A percentile compares a stretch with the other conserved stretches of the same genome.
phyloP scores from a whole-genome alignment of 805 yeast species.

The Saccharomycopsis capsularis region DNA sequence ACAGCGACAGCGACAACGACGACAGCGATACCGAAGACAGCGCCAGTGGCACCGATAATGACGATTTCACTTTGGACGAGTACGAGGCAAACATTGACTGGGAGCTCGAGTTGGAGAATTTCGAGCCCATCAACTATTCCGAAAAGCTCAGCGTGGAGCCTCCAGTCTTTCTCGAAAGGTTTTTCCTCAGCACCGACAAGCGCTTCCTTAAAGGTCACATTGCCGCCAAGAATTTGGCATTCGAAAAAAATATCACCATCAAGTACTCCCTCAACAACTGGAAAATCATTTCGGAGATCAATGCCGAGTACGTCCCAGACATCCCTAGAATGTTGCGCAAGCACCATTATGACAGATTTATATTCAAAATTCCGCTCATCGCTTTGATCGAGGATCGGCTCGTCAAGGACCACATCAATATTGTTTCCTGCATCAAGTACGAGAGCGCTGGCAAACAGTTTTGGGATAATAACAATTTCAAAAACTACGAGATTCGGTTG shows the following conservation, averaged over 20 bases:
- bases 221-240: constrained; percentile 71
- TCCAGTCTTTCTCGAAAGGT: constrained; percentile 57
- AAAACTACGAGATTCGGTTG: constrained; percentile 47
- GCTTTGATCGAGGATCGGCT: constrained; percentile 32
- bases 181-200: constrained; percentile 53
- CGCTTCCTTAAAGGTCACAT: constrained; percentile 61
- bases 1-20: constrained; percentile 20
- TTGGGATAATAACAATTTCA: constrained; percentile 71
- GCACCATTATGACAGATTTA: constrained; percentile 61
- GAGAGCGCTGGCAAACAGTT: constrained; percentile 41
- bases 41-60: constrained; percentile 24
- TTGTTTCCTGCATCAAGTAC: constrained; percentile 55
- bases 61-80: constrained; percentile 23
- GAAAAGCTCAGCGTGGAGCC: constrained; percentile 19
- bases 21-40: constrained; percentile 23
- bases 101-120: constrained; percentile 29
- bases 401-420: constrained; percentile 21
- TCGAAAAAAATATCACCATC: constrained; percentile 57
- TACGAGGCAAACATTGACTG: constrained; percentile 22
- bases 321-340: constrained; percentile 41
- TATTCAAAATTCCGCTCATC: constrained; percentile 52
- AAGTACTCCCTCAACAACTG: constrained; percentile 76
- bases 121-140: constrained; percentile 24
- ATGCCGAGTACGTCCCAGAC: constrained; percentile 54
- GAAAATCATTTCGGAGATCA: constrained; percentile 66